Conservation (phyloP, 2,329 filamentous ascomycete species). For the Pseudogymnoascus verrucosus region DNA sequence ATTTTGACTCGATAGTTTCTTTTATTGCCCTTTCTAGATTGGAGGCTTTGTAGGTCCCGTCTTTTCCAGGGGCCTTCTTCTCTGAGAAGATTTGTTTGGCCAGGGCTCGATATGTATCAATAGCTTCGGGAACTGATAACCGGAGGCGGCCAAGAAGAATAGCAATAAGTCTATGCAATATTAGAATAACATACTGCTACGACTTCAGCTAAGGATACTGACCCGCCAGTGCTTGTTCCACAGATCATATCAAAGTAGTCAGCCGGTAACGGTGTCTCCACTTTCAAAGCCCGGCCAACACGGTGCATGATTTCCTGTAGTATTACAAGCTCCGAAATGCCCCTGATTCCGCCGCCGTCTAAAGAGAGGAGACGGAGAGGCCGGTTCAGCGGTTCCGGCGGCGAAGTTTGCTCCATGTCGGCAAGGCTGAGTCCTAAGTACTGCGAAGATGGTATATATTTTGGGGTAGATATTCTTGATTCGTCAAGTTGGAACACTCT, state of each 20-base stretch:
- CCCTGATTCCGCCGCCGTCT: conserved; percentile 22
- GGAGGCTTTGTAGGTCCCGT: conserved; percentile 5
- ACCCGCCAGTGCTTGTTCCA: conserved; percentile 12
- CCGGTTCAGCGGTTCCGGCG: neutral
- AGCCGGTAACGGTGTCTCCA: neutral
- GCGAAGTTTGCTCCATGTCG: neutral
- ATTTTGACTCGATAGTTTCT: conserved; percentile 7
- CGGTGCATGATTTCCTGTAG: conserved; percentile 18
- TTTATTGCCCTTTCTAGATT: conserved; percentile 11
- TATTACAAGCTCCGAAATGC: conserved; percentile 20
- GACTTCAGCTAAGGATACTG: neutral
- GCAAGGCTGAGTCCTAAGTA: neutral
- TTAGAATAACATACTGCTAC: neutral
- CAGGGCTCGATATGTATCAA: neutral
- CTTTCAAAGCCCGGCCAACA: conserved; percentile 6
- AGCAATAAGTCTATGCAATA: neutral
- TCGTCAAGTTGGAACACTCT: neutral
- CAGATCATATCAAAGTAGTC: conserved; percentile 11
- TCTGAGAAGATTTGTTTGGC: conserved; percentile 5
- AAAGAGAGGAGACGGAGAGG: conserved; percentile 17
- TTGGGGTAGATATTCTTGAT: neutral
- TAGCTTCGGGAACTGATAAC: conserved; percentile 8
- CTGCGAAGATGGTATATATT: neutral
- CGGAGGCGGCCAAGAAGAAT: conserved; percentile 8
- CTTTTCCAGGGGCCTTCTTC: neutral